Evolutionary conservation across 768 basidiomycete genomes (phyloP).

Genomic region (Pleurotus citrinopileatus): DNA sequence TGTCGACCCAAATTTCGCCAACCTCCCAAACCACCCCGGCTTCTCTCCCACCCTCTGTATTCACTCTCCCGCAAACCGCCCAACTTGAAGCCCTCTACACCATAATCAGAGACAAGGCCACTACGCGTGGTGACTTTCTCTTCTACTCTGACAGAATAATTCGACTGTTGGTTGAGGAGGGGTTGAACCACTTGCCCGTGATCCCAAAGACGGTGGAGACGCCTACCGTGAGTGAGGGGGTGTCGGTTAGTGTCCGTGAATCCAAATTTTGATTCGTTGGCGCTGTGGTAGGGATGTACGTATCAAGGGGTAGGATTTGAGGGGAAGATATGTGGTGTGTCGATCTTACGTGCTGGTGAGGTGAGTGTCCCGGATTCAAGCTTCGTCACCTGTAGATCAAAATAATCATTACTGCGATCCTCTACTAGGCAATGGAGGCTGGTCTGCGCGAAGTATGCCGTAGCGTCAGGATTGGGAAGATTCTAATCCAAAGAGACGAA

Average conservation of each 20-base stretch:
- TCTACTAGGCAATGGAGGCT: slow-evolving; percentile 95
- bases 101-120: slow-evolving; percentile 88
- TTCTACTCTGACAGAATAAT: slow-evolving; percentile 96
- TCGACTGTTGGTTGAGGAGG: slow-evolving; percentile 75
- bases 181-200: slow-evolving; percentile 82
- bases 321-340: slow-evolving; percentile 95
- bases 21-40: slow-evolving; percentile 11
- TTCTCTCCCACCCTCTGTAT: slow-evolving; percentile 73
- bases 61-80: slow-evolving; percentile 83
- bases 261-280: background rate
- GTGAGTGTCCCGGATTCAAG: slow-evolving; percentile 36
- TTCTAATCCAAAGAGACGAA: slow-evolving; percentile 96
- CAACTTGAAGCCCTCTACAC: slow-evolving; percentile 96
- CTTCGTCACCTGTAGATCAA: too few species aligned
- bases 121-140: slow-evolving; percentile 89
- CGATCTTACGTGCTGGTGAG: slow-evolving; percentile 93
- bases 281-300: slow-evolving; percentile 52
- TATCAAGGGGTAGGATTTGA: slow-evolving; percentile 95
- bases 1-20: background rate
- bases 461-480: slow-evolving; percentile 94
- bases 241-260: background rate
- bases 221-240: slow-evolving; percentile 66
- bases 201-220: slow-evolving; percentile 76
- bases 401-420: too few species aligned
- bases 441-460: slow-evolving; percentile 95